These are phyloP conservation scores for Metahyphopichia silvanorum DNA, from an alignment of 805 yeast genomes.

Conservation along the genomic window DNA sequence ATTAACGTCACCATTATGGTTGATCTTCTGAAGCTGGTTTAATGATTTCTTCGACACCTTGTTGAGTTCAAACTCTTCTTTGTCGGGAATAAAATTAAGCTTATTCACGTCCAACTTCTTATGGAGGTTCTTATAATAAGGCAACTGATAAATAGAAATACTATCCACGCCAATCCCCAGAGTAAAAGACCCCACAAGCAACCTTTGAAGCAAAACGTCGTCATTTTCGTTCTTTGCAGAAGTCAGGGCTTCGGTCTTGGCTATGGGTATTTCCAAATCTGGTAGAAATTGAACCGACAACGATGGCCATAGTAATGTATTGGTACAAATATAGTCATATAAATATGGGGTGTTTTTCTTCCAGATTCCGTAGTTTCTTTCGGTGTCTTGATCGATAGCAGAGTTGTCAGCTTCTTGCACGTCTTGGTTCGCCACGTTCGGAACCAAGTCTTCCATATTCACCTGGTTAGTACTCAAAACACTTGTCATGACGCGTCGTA, in stretches of 20 bases:
- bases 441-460: no score
- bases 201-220: constrained; percentile 28
- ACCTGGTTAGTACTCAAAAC: background rate
- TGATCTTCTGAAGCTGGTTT: constrained; percentile 53
- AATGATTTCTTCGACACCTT: constrained; percentile 24
- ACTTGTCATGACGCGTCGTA: no score
- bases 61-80: constrained; percentile 36
- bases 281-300: constrained; percentile 42
- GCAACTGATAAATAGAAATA: constrained; percentile 32
- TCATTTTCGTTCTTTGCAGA: constrained; percentile 4
- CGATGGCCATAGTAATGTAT: constrained; percentile 43
- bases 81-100: constrained; percentile 34
- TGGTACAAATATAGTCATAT: constrained; percentile 40
- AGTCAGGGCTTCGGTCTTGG: background rate
- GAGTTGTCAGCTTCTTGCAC: constrained; percentile 5
- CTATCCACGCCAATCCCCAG: constrained; percentile 54
- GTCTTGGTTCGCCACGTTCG: background rate
- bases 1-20: constrained; percentile 71
- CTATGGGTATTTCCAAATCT: constrained; percentile 21
- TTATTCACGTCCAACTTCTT: constrained; percentile 34
- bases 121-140: constrained; percentile 27
- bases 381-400: constrained; percentile 28
- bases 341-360: constrained; percentile 42
- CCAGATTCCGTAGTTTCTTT: constrained; percentile 36
- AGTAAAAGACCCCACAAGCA: constrained; percentile 64